Percentiles rank a stretch among this genome's conserved stretches.
These are phyloP conservation scores for Parsonsia alboflavescens DNA, from an alignment of 257 asterid species.

Conservation along the genomic window DNA sequence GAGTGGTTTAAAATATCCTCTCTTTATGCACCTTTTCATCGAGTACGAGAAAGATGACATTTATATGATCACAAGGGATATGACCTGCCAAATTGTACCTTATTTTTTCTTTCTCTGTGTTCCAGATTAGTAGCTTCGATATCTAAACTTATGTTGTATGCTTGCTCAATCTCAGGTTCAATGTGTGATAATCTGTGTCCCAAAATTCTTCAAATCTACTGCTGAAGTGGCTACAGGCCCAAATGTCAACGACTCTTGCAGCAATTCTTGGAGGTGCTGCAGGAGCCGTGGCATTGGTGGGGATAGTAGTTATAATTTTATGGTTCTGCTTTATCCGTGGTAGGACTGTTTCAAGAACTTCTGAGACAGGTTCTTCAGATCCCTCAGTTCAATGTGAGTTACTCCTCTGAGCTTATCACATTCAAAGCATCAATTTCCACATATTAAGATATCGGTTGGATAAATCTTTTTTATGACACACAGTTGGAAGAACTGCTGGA, in stretches of 20 bases:
- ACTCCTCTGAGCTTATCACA: neutral
- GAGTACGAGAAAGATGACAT: neutral
- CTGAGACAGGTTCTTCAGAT: constrained; percentile 84
- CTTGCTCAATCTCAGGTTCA: constrained; percentile 44
- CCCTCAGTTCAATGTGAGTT: constrained; percentile 61
- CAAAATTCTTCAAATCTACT: constrained; percentile 25
- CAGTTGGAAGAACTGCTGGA: constrained; percentile 59
- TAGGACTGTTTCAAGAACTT: constrained; percentile 54
- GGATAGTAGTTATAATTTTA: constrained; percentile 38
- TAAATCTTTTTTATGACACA: constrained; percentile 17
- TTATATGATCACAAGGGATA: neutral
- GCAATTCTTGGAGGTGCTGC: constrained; percentile 95
- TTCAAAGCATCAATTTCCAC: neutral
- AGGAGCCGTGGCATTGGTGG: constrained; percentile 91
- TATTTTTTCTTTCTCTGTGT: neutral
- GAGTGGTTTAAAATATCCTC: neutral
- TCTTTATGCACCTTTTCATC: neutral
- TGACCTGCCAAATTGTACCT: neutral
- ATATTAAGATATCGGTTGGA: neutral
- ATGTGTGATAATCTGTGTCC: constrained; percentile 31
- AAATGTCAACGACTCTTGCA: constrained; percentile 96
- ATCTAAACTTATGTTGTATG: constrained; percentile 10
- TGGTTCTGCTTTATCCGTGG: constrained; percentile 51
- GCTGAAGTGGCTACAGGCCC: constrained; percentile 59
- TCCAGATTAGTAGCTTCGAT: neutral